These are phyloP conservation scores for Pezicula radicicola DNA, from an alignment of 2,329 filamentous ascomycete genomes.

Conservation along the genomic window DNA sequence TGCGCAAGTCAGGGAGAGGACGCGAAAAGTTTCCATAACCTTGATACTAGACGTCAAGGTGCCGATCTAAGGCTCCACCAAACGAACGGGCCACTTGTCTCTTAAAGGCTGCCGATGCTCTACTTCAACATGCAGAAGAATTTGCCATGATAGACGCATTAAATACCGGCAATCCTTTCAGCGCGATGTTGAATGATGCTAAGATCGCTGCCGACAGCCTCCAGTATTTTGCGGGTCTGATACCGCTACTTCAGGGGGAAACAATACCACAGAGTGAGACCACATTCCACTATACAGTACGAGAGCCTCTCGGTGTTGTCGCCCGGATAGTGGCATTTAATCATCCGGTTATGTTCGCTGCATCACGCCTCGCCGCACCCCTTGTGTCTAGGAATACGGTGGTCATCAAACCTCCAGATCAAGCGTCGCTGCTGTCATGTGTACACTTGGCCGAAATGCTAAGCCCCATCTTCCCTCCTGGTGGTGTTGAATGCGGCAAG, in stretches of 20 bases:
- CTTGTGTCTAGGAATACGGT: constrained; percentile 56
- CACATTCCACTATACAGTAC: constrained; percentile 71
- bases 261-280: constrained; percentile 64
- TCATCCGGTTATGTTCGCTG: no score
- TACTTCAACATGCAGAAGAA: constrained; percentile 63
- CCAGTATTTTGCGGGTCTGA: constrained; percentile 73
- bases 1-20: no score
- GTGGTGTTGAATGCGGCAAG: no score
- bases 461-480: no score
- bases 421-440: constrained; percentile 58
- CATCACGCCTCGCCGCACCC: no score
- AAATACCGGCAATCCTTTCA: constrained; percentile 68
- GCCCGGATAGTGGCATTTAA: constrained; percentile 64
- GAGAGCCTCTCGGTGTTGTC: constrained; percentile 72
- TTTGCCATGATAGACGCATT: constrained; percentile 63
- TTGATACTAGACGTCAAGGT: no score
- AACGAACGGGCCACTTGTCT: constrained; percentile 64
- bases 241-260: constrained; percentile 72
- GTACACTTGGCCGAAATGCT: constrained; percentile 62
- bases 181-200: constrained; percentile 64
- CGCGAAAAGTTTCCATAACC: no score
- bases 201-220: constrained; percentile 51
- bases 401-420: constrained; percentile 60
- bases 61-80: constrained; percentile 39
- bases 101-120: constrained; percentile 71